phyloP scores from a whole-genome alignment of 371 early-diverging fungal genomes.

The Sporodiniella umbellata region DNA sequence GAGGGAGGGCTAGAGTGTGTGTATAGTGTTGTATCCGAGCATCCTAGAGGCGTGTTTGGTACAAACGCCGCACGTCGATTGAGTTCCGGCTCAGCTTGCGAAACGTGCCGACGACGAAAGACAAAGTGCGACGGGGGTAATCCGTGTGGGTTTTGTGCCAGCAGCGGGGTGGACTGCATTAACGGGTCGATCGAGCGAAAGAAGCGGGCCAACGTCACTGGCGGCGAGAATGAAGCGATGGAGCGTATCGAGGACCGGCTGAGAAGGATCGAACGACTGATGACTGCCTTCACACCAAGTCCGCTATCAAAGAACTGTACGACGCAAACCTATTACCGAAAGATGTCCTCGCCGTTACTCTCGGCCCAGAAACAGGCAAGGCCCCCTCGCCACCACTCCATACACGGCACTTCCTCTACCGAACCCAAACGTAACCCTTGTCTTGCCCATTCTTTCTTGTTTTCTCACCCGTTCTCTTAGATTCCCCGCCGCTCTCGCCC shows the following conservation, averaged over 20 bases:
- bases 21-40: conserved; percentile 27
- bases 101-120: conserved; percentile 49
- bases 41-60: conserved; percentile 25
- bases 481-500: background rate
- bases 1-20: conserved; percentile 25
- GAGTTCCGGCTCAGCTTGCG: conserved; percentile 50
- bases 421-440: conserved; percentile 2
- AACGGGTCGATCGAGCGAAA: conserved; percentile 16
- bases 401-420: conserved; percentile 9
- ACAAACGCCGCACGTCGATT: conserved; percentile 40
- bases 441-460: too few species aligned
- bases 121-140: conserved; percentile 51
- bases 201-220: conserved; percentile 17
- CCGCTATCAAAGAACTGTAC: conserved; percentile 25
- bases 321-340: conserved; percentile 5
- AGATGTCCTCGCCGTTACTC: conserved; percentile 18
- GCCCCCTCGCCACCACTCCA: conserved; percentile 12
- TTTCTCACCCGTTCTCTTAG: too few species aligned
- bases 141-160: conserved; percentile 45
- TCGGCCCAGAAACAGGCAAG: conserved; percentile 14
- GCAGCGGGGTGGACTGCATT: conserved; percentile 28
- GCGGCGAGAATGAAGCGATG: conserved; percentile 30
- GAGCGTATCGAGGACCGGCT: conserved; percentile 40
- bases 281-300: conserved; percentile 38
- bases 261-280: conserved; percentile 34